Evolutionary conservation across 768 basidiomycete species (phyloP), one percentile per base, ranked within the genome.

Genomic region (Pulveroboletus ravenelii): DNA sequence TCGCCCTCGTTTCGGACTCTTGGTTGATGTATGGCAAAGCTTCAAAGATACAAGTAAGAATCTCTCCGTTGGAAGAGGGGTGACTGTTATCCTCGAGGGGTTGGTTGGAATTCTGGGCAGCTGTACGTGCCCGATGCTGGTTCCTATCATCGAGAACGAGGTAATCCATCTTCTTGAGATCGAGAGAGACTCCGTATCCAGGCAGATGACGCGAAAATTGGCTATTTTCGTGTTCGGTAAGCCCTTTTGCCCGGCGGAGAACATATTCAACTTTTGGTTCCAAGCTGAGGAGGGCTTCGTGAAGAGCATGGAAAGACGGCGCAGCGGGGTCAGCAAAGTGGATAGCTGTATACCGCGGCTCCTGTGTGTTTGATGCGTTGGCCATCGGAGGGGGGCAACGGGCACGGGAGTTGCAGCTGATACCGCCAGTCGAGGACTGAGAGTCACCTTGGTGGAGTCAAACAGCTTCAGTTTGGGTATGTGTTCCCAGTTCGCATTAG

Each of bases 81-180:
- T 47, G 52, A 56, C 61, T 52, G 51, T 32, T 38, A 10, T 29
- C n/a, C 13, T 50, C 44, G 35, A 32, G 25, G 3, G 27, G 14
- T 14, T 45, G 44, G 29, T 9, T 38, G 9, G 51, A 41, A 9
- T 50, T 48, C 10, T 46, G 52, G 10, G 47, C 17, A 17, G 38
- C 23, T 1, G 47, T 12, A 17, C 43, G 36, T 0, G 25, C 40
- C 13, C 53, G 37, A 50, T 50, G 66, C 55, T 60, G 55, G 64
- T 67, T 62, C 40, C 96, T 74, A 65, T 99, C 96, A 62, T 99
- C 96, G 8, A 97, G 72, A 5, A 87, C 93, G 12, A 97, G 78
- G 64, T 98, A 99, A 60, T 99, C 96, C 77, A 82, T 96, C 72
- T 94, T 96, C 75, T 99, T 99, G 59, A 99, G 69, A 58, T 95